Base-by-base conservation (phyloP, 768 basidiomycete species). In the Lentinula aciculospora region DNA sequence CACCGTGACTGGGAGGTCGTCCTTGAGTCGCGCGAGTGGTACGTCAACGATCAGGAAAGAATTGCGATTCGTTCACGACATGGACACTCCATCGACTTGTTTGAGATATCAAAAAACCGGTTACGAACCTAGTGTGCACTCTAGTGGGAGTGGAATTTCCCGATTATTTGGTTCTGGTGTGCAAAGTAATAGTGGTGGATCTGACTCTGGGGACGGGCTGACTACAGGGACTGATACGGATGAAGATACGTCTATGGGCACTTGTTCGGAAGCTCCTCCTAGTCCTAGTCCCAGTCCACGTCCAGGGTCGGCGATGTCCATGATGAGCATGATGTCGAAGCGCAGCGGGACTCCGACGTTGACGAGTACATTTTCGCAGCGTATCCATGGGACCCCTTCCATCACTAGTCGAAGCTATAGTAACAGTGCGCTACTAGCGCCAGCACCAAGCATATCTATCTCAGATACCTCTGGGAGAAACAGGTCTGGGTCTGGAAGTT, bases 271-370 rank as follows among this genome's bases (percentile, higher is more conserved):
- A 42, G 83, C 82, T 19, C 87, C 88, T n/a, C 83, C 82, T 0
- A 91, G 88, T 60, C 89, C 89, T 0, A 88, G 83, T 44, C 89
- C 89, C 0, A 88, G 82, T 42, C 87, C 89, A 4, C 80, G 89
- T 9, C 89, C 89, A 0, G 84, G 86, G 0, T 88, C 86, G 7
- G 87, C 88, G 9, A 82, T 86, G 85, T 88, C 86, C 4, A 79
- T 81, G 67, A 65, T 85, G 62, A 86, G 84, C 4, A 79, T 81
- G 67, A 65, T 85, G 61, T 87, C 85, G 57, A 76, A 81, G 40
- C 71, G 85, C 64, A 87, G 85, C 62, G 73, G 72, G 31, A 87
- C 88, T 17, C 84, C 86, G 4, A 85, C 84, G 47, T 66, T 72
- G 13, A 74, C 74, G 21, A 65, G 64, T 31, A 73, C 71, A 47